Percentiles rank a stretch among this genome's conserved stretches.
These are phyloP conservation scores for Sungouiozyma ichnusensis DNA, from an alignment of 805 yeast species.

Conservation along the genomic window DNA sequence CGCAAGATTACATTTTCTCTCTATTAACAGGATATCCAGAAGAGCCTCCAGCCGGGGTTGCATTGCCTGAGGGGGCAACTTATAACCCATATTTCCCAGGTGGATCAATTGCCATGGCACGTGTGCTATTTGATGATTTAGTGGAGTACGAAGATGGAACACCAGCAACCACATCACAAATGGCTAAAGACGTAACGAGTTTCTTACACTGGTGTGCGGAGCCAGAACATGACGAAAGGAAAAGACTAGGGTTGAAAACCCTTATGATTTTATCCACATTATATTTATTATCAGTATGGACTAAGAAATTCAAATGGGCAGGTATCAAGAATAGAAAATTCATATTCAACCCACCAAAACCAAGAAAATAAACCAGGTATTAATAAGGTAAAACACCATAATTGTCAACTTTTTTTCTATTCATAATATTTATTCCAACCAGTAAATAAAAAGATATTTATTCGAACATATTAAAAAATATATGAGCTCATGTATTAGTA, in stretches of 20 bases:
- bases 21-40: conserved; percentile 98
- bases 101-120: conserved; percentile 98
- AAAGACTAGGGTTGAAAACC: conserved; percentile 92
- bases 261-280: conserved; percentile 66
- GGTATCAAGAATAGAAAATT: conserved; percentile 91
- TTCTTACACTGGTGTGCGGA: conserved; percentile 98
- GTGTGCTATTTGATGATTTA: conserved; percentile 92
- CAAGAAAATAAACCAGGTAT: conserved; percentile 4
- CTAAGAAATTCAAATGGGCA: conserved; percentile 97
- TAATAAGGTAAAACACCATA: not conserved
- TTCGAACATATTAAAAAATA: not conserved
- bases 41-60: conserved; percentile 96
- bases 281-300: conserved; percentile 77
- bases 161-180: conserved; percentile 95
- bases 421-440: conserved; percentile 3
- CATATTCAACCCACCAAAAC: conserved; percentile 82
- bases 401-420: not conserved
- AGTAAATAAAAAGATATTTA: not conserved
- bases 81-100: conserved; percentile 99
- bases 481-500: too few species aligned
- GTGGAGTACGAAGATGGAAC: conserved; percentile 99
- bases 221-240: conserved; percentile 98
- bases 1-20: conserved; percentile 87
- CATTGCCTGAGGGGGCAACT: conserved; percentile 86
- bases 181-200: conserved; percentile 96